Evolutionary conservation across 306 rosid species (phyloP).

Genomic region (Purshia tridentata): DNA sequence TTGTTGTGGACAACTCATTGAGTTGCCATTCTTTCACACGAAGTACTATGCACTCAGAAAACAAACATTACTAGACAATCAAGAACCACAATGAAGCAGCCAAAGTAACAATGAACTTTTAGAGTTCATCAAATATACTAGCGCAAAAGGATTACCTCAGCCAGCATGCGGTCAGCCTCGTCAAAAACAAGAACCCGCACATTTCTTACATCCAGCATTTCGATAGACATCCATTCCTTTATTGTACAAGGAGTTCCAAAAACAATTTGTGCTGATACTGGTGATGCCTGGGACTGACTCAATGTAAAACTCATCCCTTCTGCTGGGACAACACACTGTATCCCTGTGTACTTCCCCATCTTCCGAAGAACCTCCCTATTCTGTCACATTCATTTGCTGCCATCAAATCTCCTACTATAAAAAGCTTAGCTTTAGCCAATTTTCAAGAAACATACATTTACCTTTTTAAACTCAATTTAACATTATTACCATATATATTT

Average conservation of each 20-base stretch:
- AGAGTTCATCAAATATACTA: neutral
- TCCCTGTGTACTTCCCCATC: conserved; percentile 79
- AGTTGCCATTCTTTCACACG: too few species aligned
- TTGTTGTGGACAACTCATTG: too few species aligned
- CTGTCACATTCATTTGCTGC: conserved; percentile 26
- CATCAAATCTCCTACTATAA: neutral
- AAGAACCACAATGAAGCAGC: neutral
- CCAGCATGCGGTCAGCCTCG: conserved; percentile 96
- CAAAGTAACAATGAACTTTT: neutral
- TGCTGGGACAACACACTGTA: conserved; percentile 71
- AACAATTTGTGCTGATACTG: conserved; percentile 67
- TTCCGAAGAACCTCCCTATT: conserved; percentile 78
- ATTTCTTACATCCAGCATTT: conserved; percentile 45
- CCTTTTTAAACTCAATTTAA: neutral
- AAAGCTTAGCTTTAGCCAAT: neutral
- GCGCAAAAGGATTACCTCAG: conserved; percentile 38
- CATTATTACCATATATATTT: neutral
- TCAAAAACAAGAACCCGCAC: conserved; percentile 84
- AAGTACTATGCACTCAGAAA: too few species aligned
- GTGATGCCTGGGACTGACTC: conserved; percentile 40
- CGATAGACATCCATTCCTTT: conserved; percentile 54
- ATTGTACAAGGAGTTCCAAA: conserved; percentile 96
- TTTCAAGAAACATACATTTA: neutral
- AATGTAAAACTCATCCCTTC: conserved; percentile 45
- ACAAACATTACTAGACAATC: neutral